Evolutionary conservation across 1,284 basidiomycete species (phyloP), one percentile per base, ranked within the genome.

Genomic region (Boletus albobrunnescens): DNA sequence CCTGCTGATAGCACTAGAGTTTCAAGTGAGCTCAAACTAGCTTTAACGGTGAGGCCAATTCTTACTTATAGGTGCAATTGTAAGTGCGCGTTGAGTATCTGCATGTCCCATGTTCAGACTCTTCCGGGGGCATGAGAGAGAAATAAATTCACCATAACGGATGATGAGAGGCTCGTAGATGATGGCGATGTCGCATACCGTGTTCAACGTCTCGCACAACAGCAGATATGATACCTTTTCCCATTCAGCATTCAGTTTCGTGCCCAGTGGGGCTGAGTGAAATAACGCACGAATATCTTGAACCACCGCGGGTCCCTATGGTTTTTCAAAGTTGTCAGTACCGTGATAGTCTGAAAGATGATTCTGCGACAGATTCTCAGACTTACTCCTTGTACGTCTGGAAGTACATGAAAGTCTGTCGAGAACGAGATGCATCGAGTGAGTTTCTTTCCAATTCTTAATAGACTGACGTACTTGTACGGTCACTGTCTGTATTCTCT

Each of bases 131-230:
- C n/a, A 6, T 10, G 8, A 14, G 9, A 6, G 12, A 12, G n/a
- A 10, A 45, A 12, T 7, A 6, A 20, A 16, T 3, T 12, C 8
- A 46, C 44, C 37, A n/a, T 37, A 23, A 22, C 36, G 36, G 13
- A 37, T 22, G 8, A 37, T 14, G 9, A 37, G 28, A 24, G 44
- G 44, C 12, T 46, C 37, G 3, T 46, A 46, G 4, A 46, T 33
- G 10, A 46, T 27, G 31, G 1, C 19, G 10, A 46, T 46, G 14
- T 46, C 44, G n/a, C 12, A 46, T 1, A 1, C 10, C 7, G 44
- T 41, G 30, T 46, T 46, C 31, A 40, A 4, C n/a, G 37, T 40
- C 22, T 46, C 44, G n/a, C 20, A 32, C 6, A 45, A 1, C 13
- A 33, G 11, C 10, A 39, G 13, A 39, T 45, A 39, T 23, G 33